Conservation (phyloP, 176 grass and related monocot genomes). For the Sorghum bicolor region Sorghum_bicolor_NCBIv3 NC_012877.2:1982501-1983000, state of each 20-base stretch:
- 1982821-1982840: not conserved
- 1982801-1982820: not conserved
- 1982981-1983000: slow-evolving; percentile 56
- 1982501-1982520: slow-evolving; percentile 71
- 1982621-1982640: slow-evolving; percentile 55
- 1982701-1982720: slow-evolving; percentile 36
- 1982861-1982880: not conserved
- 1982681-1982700: slow-evolving; percentile 40
- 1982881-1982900: slow-evolving; percentile 40
- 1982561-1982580: slow-evolving; percentile 41
- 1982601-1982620: slow-evolving; percentile 41
- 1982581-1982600: slow-evolving; percentile 47
- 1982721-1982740: slow-evolving; percentile 44
- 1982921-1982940: slow-evolving; percentile 51
- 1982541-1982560: slow-evolving; percentile 59
- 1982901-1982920: slow-evolving; percentile 39
- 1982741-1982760: not conserved
- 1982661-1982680: slow-evolving; percentile 84
- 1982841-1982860: not conserved
- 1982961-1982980: slow-evolving; percentile 52
- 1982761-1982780: not conserved
- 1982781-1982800: not conserved
- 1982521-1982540: slow-evolving; percentile 70
- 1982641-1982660: slow-evolving; percentile 74
- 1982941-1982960: slow-evolving; percentile 71